Evolutionary conservation across 2,329 filamentous ascomycete species (phyloP).

Genomic region (Madurella mycetomatis): DNA sequence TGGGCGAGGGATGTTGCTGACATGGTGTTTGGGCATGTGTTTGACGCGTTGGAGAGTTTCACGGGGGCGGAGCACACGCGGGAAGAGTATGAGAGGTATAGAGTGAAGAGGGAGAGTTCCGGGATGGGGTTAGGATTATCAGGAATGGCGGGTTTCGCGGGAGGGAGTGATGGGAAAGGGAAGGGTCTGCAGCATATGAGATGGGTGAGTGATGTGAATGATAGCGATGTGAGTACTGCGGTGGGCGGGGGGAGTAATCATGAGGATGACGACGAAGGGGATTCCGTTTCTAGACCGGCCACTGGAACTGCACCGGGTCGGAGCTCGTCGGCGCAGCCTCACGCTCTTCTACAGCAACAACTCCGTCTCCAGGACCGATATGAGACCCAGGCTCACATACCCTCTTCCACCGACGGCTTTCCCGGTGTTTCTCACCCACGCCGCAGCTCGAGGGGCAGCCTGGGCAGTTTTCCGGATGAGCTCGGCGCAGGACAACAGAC

Average conservation of each 20-base stretch:
- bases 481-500: not conserved
- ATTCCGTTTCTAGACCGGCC: not conserved
- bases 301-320: not conserved
- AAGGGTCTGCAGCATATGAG: not conserved
- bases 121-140: slow-evolving; percentile 37
- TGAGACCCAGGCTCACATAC: slow-evolving; percentile 8
- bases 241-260: slow-evolving; percentile 17
- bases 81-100: slow-evolving; percentile 58
- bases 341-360: not conserved
- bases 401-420: not conserved
- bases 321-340: too few relatives aligned
- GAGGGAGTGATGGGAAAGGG: not conserved
- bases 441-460: not conserved
- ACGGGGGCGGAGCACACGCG: slow-evolving; percentile 53
- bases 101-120: slow-evolving; percentile 39
- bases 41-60: slow-evolving; percentile 77
- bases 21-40: slow-evolving; percentile 86
- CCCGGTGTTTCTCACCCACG: not conserved
- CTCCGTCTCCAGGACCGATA: not conserved
- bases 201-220: slow-evolving; percentile 11
- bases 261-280: slow-evolving; percentile 5
- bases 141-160: slow-evolving; percentile 18
- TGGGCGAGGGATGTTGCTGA: slow-evolving; percentile 84
- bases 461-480: not conserved
- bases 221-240: slow-evolving; percentile 30